Evolutionary conservation across 73 alveolate species (phyloP).

Genomic region (Diophrys sp.): DNA sequence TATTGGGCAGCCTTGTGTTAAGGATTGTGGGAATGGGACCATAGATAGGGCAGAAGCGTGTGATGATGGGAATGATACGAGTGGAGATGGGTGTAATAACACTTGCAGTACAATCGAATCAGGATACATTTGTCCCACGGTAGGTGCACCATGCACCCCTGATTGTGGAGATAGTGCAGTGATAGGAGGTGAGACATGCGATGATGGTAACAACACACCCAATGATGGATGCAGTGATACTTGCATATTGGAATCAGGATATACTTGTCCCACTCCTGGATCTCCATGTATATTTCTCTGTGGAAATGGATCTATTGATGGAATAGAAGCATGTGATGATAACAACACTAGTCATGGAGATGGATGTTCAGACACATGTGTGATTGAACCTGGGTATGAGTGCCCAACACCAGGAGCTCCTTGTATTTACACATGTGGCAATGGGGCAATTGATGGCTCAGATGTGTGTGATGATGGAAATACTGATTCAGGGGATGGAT

Average conservation of each 20-base stretch:
- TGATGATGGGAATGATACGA: slow-evolving; percentile 1
- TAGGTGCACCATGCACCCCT: background rate
- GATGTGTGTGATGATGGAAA: too few relatives aligned
- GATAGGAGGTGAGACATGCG: slow-evolving; percentile 17
- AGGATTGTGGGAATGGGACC: slow-evolving; percentile 4
- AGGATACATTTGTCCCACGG: background rate
- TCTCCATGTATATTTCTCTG: too few relatives aligned
- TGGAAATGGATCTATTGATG: too few relatives aligned
- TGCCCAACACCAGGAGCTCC: too few relatives aligned
- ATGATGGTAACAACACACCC: slow-evolving; percentile 16
- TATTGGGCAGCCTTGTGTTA: background rate
- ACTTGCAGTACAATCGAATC: background rate
- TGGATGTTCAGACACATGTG: too few relatives aligned
- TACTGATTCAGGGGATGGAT: too few relatives aligned
- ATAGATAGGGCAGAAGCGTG: background rate
- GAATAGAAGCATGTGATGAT: too few relatives aligned
- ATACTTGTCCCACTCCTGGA: too few relatives aligned
- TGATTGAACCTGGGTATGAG: too few relatives aligned
- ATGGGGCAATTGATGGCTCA: too few relatives aligned
- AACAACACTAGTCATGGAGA: too few relatives aligned
- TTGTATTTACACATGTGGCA: too few relatives aligned
- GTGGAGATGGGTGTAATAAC: background rate
- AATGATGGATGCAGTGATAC: slow-evolving; percentile 37
- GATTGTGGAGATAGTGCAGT: slow-evolving; percentile 33
- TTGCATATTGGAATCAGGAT: slow-evolving; percentile 38